Conservation (phyloP, 2,329 filamentous ascomycete genomes). For the Colletotrichum graminicola region DNA sequence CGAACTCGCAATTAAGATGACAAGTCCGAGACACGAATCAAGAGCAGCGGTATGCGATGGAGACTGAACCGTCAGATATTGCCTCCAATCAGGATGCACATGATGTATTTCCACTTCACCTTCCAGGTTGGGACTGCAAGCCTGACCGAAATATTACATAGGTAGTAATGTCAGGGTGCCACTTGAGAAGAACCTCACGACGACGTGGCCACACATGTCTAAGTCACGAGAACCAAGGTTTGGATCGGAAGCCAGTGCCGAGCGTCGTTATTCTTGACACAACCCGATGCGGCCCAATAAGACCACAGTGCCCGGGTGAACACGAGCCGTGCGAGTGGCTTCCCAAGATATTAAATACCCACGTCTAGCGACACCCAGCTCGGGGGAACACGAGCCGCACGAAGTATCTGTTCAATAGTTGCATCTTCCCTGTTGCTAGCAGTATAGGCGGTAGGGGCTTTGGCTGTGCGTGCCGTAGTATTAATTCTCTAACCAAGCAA, state of each 20-base stretch:
- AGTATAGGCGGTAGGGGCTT: background rate
- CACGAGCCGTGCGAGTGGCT: background rate
- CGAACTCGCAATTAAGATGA: background rate
- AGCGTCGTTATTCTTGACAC: background rate
- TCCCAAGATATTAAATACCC: background rate
- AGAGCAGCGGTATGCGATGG: background rate
- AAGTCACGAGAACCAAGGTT: background rate
- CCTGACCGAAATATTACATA: too few species aligned
- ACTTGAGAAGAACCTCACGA: background rate
- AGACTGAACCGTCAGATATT: background rate
- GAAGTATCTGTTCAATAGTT: too few species aligned
- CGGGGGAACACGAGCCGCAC: too few species aligned
- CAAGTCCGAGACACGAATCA: background rate
- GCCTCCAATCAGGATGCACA: slow-evolving; percentile 21
- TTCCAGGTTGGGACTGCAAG: slow-evolving; percentile 1
- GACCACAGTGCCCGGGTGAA: background rate
- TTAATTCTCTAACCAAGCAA: background rate
- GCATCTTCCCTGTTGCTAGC: background rate
- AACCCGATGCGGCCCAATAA: background rate
- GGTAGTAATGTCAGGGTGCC: background rate
- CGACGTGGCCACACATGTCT: background rate
- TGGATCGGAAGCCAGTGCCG: background rate
- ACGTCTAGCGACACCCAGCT: background rate
- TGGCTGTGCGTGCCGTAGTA: background rate
- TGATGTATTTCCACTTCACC: background rate